Conservation (phyloP, 2,329 filamentous ascomycete genomes). For the Dothistroma septosporum region DNA sequence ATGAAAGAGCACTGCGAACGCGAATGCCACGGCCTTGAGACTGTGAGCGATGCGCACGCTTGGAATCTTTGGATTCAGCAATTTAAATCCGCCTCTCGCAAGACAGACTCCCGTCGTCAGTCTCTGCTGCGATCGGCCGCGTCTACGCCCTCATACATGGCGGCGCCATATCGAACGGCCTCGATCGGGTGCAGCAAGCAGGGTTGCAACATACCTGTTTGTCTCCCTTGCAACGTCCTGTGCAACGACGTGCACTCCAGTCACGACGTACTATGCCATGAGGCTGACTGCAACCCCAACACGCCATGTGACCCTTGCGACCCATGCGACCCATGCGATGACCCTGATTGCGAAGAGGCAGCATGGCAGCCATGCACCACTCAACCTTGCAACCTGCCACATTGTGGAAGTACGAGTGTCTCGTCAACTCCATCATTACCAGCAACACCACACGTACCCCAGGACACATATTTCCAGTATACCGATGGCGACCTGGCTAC, state of each 20-base stretch:
- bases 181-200: conserved; percentile 25
- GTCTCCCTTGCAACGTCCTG: conserved; percentile 24
- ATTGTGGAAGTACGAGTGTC: conserved; percentile 17
- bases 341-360: conserved; percentile 20
- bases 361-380: conserved; percentile 17
- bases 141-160: conserved; percentile 13
- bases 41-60: conserved; percentile 20
- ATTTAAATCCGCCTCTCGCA: conserved; percentile 23
- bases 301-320: conserved; percentile 19
- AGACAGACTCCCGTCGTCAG: conserved; percentile 18
- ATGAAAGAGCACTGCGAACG: conserved; percentile 27
- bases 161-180: conserved; percentile 10
- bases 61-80: conserved; percentile 26
- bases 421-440: conserved; percentile 22
- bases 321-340: conserved; percentile 23
- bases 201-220: conserved; percentile 24
- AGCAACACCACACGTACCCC: conserved; percentile 17
- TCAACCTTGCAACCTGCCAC: conserved; percentile 18
- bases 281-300: conserved; percentile 15
- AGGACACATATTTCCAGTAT: conserved; percentile 19
- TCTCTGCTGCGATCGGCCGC: conserved; percentile 17
- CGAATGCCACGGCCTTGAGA: conserved; percentile 25
- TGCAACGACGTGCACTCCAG: conserved; percentile 22
- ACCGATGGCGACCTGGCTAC: conserved; percentile 15
- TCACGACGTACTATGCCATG: conserved; percentile 16